Base-by-base conservation (phyloP, 1,284 basidiomycete genomes). In the Schizophyllum commune region DNA sequence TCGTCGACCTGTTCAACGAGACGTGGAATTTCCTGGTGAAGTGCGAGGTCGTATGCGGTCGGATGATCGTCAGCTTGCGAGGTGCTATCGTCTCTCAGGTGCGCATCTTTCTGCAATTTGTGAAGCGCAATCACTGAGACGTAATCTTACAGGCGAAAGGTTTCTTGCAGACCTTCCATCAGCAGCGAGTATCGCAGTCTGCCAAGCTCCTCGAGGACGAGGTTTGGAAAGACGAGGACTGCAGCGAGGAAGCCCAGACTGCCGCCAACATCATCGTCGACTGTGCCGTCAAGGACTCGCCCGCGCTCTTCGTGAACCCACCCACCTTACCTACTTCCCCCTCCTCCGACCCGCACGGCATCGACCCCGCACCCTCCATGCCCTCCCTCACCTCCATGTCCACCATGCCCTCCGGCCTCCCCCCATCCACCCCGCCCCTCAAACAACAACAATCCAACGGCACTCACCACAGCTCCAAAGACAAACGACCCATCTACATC, bases 201-300 rank as follows among this genome's bases (percentile, higher is more conserved):
- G 94, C 96, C 22, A 93, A 91, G 71, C 77, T 93, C 13, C 96
- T 99, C 6, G 93, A 96, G 71, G 92, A 95, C 66, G 94, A 96
- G 68, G 87, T 86, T 56, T 96, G 94, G 92, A 85, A 81, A 58
- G 91, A 92, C 33, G 79, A 84, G 3, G 95, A 97, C 60, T 87
- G 97, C 1, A 75, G 85, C 0, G 69, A 77, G 5, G 69, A 77
- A 1, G 75, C 90, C 9, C 96, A 98, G 72, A 80, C 80, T 52
- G 78, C 84, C n/a, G 83, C 90, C 54, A 81, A 91, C 66, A 76
- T 86, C 15, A 76, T 99, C 59, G 81, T 98, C 32, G 86, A 91
- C 65, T 85, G 88, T 22, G 96, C 95, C 4, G 86, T 96, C 27
- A 80, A 78, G 13, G 94, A 98, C 72, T 89, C 91, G 0, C 78